phyloP scores from a whole-genome alignment of 352 stramenopile species.

The Globisporangium echinulatum region DNA sequence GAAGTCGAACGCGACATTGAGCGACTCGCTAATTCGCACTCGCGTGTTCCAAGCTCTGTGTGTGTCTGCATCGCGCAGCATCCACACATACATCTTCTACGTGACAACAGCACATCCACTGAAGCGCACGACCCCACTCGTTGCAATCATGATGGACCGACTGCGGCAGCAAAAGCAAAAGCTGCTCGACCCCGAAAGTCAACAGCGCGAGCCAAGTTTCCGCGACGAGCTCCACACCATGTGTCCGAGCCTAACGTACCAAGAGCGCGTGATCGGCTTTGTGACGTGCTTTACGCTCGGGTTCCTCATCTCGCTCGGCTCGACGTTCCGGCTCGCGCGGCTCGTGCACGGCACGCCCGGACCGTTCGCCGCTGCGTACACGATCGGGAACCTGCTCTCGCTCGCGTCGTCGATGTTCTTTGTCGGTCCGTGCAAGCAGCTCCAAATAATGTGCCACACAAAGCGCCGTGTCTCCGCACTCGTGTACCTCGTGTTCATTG shows the following conservation, averaged over 20 bases:
- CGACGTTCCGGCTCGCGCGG: conserved; percentile 71
- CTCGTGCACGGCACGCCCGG: conserved; percentile 70
- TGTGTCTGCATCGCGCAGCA: no score
- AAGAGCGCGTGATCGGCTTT: conserved; percentile 80
- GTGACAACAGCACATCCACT: no score
- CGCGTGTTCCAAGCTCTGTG: no score
- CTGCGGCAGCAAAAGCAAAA: conserved; percentile 71
- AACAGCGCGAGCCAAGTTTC: conserved; percentile 23
- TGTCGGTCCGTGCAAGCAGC: conserved; percentile 73
- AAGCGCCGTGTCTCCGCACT: conserved; percentile 68
- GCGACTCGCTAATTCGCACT: no score
- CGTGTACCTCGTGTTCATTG: conserved; percentile 77
- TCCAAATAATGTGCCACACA: conserved; percentile 76
- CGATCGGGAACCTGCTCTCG: conserved; percentile 78
- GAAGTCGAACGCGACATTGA: no score
- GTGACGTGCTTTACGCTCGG: conserved; percentile 75
- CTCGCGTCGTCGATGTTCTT: conserved; percentile 84
- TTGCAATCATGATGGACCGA: conserved; percentile 45
- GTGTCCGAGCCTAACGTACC: conserved; percentile 74
- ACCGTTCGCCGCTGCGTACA: conserved; percentile 83
- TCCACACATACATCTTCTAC: no score
- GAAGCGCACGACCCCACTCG: no score
- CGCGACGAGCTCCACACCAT: conserved; percentile 26
- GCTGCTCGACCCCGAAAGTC: conserved; percentile 64
- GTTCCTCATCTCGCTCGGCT: conserved; percentile 78